These are phyloP conservation scores for Rutstroemia sydowiana DNA, from an alignment of 2,329 filamentous ascomycete species.

Conservation along the genomic window DNA sequence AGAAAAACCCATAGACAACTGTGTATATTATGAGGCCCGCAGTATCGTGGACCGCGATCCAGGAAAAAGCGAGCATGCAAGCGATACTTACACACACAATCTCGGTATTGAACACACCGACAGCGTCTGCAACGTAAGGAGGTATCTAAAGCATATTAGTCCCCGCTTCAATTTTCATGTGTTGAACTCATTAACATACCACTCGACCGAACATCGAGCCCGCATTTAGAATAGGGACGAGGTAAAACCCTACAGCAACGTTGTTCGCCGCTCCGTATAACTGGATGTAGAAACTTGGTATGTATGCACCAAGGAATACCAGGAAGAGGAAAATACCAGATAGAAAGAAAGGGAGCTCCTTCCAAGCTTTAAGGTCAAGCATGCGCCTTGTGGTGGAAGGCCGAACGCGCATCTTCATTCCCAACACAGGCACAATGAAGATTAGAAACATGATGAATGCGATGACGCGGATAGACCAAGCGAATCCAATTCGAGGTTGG, in stretches of 20 bases:
- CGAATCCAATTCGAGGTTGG: background rate
- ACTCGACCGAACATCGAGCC: conserved; percentile 13
- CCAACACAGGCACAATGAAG: background rate
- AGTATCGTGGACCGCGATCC: conserved; percentile 43
- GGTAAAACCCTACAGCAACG: conserved; percentile 5
- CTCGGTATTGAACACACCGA: conserved; percentile 41
- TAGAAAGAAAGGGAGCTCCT: conserved; percentile 1
- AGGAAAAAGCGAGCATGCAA: conserved; percentile 19
- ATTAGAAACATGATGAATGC: background rate
- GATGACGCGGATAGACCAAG: background rate
- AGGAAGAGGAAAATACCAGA: background rate
- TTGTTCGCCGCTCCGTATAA: background rate
- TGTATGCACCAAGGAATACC: background rate
- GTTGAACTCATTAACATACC: too few relatives aligned
- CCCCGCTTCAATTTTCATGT: too few relatives aligned
- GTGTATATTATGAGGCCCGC: conserved; percentile 64
- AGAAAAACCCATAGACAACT: conserved; percentile 71
- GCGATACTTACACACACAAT: conserved; percentile 19
- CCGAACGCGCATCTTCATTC: background rate
- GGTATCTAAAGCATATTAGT: too few relatives aligned
- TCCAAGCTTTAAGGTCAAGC: background rate
- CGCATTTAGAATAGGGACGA: conserved; percentile 13
- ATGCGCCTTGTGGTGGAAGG: background rate
- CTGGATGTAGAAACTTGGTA: background rate
- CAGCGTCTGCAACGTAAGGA: conserved; percentile 43